Evolutionary conservation across 306 rosid genomes (phyloP).

Genomic region (Rosa multiflora): DNA sequence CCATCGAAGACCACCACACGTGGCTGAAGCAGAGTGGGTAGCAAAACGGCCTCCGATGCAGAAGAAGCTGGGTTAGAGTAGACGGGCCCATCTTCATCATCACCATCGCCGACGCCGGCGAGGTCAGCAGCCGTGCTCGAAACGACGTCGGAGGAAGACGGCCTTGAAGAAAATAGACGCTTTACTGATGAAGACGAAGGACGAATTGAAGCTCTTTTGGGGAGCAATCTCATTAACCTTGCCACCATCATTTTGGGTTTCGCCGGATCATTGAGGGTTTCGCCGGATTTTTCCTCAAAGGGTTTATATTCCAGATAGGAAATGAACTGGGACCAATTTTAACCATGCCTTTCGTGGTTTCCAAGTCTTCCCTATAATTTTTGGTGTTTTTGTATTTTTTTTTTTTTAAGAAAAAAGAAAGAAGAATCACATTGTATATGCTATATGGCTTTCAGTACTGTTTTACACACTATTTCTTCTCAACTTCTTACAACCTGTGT

Average conservation of each 20-base stretch:
- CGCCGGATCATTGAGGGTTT: background rate
- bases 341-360: conserved; percentile 6
- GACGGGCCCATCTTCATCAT: conserved; percentile 7
- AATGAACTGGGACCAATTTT: background rate
- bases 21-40: conserved; percentile 62
- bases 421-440: background rate
- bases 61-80: conserved; percentile 17
- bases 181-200: conserved; percentile 24
- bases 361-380: background rate
- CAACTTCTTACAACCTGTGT: background rate
- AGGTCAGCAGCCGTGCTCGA: conserved; percentile 26
- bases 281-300: background rate
- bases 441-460: background rate
- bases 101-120: conserved; percentile 24
- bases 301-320: background rate
- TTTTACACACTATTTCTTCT: background rate
- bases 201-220: conserved; percentile 12
- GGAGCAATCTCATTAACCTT: conserved; percentile 24
- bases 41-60: background rate
- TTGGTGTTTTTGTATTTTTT: background rate
- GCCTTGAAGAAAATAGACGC: conserved; percentile 22
- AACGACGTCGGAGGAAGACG: conserved; percentile 15
- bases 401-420: background rate
- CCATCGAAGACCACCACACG: conserved; percentile 76
- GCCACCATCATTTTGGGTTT: conserved; percentile 15